Evolutionary conservation across 352 stramenopile species (phyloP).

Genomic region (Halophytophthora polymorphica): DNA sequence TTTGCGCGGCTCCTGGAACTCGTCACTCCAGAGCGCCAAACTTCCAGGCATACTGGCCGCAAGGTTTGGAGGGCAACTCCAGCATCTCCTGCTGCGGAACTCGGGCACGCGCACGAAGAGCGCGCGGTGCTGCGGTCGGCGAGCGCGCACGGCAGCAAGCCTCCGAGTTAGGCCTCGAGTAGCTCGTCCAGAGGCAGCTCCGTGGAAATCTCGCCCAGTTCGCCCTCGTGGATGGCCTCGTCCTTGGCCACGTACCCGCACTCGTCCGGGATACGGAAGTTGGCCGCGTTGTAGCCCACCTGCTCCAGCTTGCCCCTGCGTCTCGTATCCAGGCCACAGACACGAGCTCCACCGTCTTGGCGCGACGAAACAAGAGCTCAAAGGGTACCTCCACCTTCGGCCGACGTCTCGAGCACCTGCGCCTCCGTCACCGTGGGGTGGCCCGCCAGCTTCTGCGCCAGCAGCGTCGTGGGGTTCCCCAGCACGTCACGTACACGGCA

Average conservation of each 20-base stretch:
- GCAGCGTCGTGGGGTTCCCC: conserved; percentile 72
- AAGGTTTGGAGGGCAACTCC: too few species aligned
- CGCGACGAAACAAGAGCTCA: background rate
- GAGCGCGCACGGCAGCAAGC: background rate
- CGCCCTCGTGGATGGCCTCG: conserved; percentile 48
- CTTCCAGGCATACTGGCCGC: too few species aligned
- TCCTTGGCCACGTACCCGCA: conserved; percentile 57
- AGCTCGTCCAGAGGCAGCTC: conserved; percentile 58
- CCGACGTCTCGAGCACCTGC: conserved; percentile 72
- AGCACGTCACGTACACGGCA: conserved; percentile 76
- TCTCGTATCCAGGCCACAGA: background rate
- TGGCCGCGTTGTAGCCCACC: conserved; percentile 73
- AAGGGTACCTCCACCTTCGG: conserved; percentile 38
- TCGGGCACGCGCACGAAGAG: conserved; percentile 80
- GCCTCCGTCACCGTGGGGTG: conserved; percentile 65
- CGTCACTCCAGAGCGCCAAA: too few species aligned
- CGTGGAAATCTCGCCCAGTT: conserved; percentile 44
- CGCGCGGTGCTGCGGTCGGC: conserved; percentile 36
- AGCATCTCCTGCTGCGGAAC: conserved; percentile 53
- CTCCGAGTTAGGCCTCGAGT: conserved; percentile 15
- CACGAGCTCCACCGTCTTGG: background rate
- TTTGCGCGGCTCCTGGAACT: too few species aligned
- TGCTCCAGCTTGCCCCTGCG: conserved; percentile 54
- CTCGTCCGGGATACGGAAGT: conserved; percentile 82
- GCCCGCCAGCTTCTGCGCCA: conserved; percentile 49